Conservation (phyloP, 1,139 yeast genomes). For the Zygosaccharomyces sapae region DNA sequence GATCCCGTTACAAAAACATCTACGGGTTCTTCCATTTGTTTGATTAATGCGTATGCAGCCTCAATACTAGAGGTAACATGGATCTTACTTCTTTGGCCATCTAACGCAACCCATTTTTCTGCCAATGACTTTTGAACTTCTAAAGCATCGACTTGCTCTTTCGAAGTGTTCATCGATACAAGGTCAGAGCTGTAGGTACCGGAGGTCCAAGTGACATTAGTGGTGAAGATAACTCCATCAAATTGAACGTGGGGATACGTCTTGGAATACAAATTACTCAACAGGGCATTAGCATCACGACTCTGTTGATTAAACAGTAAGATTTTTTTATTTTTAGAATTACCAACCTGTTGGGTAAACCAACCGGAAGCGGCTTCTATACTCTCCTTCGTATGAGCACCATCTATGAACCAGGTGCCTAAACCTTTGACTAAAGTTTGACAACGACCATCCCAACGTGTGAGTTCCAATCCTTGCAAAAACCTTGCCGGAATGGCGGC, state of each 20-base stretch:
- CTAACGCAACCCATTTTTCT: conserved; percentile 60
- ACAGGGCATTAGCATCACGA: conserved; percentile 70
- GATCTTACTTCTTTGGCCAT: conserved; percentile 40
- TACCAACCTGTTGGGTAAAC: conserved; percentile 46
- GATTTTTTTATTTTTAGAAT: conserved; percentile 34
- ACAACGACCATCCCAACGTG: conserved; percentile 94
- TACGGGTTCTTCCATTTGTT: conserved; percentile 37
- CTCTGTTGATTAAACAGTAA: conserved; percentile 91
- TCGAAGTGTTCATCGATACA: conserved; percentile 74
- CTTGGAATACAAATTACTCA: conserved; percentile 49
- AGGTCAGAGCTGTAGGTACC: conserved; percentile 80
- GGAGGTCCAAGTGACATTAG: conserved; percentile 86
- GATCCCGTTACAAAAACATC: conserved; percentile 95
- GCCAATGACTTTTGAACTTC: conserved; percentile 78
- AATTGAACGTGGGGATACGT: conserved; percentile 44
- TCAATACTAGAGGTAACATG: conserved; percentile 74
- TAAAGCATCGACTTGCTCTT: conserved; percentile 71
- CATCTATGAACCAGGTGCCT: conserved; percentile 81
- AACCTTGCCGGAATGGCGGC: conserved; percentile 41
- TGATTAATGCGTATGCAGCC: conserved; percentile 55
- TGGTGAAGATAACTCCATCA: conserved; percentile 77
- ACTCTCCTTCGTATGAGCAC: conserved; percentile 93
- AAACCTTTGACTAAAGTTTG: conserved; percentile 56
- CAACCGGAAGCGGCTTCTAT: conserved; percentile 74
- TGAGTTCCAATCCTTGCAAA: conserved; percentile 57